Base-by-base conservation (phyloP, 495 filamentous ascomycete species). In the Podospora bellae-mahoneyi region DNA sequence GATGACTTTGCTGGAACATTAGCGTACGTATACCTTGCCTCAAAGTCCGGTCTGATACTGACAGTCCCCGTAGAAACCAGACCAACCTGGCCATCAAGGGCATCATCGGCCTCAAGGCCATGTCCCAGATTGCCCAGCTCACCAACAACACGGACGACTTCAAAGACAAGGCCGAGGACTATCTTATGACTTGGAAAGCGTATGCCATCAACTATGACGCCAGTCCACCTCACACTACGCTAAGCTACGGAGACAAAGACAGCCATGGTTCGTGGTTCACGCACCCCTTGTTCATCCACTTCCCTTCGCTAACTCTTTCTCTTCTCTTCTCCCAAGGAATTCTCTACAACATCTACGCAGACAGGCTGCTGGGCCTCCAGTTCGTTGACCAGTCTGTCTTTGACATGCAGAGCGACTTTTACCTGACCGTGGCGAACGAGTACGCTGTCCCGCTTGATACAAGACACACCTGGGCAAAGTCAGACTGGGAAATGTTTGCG, bases 51-150 rank as follows among this genome's bases (percentile, higher is more conserved):
- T 7, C 2, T 0, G 4, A 26, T 61, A 26, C 69, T 71, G 23
- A 71, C 44, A 27, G 10, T 4, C 13, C 1, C 48, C 16, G 23
- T 58, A 78, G 77, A 84, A 90, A 96, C 66, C 94, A 97, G 76
- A 96, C 94, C 0, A 97, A 98, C 74, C 84, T 98, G 15, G 94
- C 92, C 3, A 83, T 98, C 64, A 98, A 98, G 77, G 94, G 93
- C 19, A 95, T 97, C 73, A 87, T 98, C 68, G 94, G 92, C n/a
- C 92, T 98, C 77, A 87, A 91, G 73, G 94, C 94, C 54, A 97
- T 98, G 91, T 87, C 89, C 71, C 86, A 90, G 70, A 84, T 98
- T 20, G 84, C 93, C 13, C 79, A 84, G 54, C 75, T 90, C 1
- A 84, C 88, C 5, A 87, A 84, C 61, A 82, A 92, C 28, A 70